A percentile compares a stretch with the other conserved stretches of the same genome.
Conservation (phyloP, 495 filamentous ascomycete species). For the Tuber borchii region DNA sequence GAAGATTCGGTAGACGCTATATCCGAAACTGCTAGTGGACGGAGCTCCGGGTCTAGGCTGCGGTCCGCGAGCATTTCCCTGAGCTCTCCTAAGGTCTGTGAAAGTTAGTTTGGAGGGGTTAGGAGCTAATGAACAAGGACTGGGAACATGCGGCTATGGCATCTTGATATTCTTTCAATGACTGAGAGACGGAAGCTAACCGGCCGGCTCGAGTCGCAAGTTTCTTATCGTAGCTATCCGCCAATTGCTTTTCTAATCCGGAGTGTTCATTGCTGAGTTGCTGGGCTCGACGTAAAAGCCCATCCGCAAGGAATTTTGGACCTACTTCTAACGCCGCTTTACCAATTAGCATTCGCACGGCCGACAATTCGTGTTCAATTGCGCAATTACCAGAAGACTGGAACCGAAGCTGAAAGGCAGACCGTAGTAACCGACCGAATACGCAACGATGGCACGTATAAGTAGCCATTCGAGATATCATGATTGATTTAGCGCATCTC, state of each 20-base stretch:
- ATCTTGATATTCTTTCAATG: slow-evolving; percentile 63
- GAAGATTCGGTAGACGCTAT: slow-evolving; percentile 56
- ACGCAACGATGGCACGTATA: slow-evolving; percentile 29
- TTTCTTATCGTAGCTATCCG: slow-evolving; percentile 61
- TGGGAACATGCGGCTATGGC: slow-evolving; percentile 31
- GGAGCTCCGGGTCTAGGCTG: slow-evolving; percentile 57
- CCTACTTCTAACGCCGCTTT: slow-evolving; percentile 34
- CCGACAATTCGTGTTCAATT: not conserved
- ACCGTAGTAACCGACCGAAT: slow-evolving; percentile 4
- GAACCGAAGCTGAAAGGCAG: slow-evolving; percentile 9
- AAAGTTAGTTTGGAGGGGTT: slow-evolving; percentile 44
- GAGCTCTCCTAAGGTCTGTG: slow-evolving; percentile 54
- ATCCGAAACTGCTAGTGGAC: slow-evolving; percentile 69
- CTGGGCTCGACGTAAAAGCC: slow-evolving; percentile 58
- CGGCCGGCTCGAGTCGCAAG: slow-evolving; percentile 73
- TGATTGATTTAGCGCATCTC: slow-evolving; percentile 3
- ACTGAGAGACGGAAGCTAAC: slow-evolving; percentile 58
- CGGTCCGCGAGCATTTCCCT: slow-evolving; percentile 55
- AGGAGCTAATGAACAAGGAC: not conserved
- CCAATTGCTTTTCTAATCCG: slow-evolving; percentile 53
- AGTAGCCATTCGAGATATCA: slow-evolving; percentile 14
- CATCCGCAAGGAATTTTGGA: slow-evolving; percentile 47
- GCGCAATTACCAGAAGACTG: slow-evolving; percentile 26
- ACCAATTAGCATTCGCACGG: slow-evolving; percentile 1
- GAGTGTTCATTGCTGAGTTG: slow-evolving; percentile 61